These are phyloP conservation scores for Trichoderma sp. DNA, from an alignment of 2,329 filamentous ascomycete genomes.

Conservation along the genomic window DNA sequence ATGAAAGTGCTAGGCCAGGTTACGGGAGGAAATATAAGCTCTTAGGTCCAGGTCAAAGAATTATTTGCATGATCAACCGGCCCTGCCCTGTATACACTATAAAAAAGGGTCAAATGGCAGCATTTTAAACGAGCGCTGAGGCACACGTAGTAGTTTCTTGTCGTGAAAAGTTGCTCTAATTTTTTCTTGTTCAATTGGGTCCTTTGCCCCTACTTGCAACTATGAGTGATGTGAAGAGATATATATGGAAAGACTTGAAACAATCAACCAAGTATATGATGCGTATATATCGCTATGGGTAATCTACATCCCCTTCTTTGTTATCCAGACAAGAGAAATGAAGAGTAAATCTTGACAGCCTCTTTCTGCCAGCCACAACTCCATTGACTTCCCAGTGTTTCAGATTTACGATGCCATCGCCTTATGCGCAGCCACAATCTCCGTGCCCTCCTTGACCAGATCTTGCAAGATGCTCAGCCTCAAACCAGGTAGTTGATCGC, in stretches of 20 bases:
- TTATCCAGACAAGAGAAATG: background rate
- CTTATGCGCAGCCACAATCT: constrained; percentile 41
- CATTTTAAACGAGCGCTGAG: constrained; percentile 24
- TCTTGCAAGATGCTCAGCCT: constrained; percentile 47
- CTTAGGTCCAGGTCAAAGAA: constrained; percentile 45
- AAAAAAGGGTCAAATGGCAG: constrained; percentile 35
- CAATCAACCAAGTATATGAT: background rate
- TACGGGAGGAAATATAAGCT: constrained; percentile 41
- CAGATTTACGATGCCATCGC: background rate
- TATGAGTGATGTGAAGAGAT: background rate
- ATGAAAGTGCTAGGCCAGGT: constrained; percentile 38
- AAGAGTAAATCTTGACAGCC: background rate
- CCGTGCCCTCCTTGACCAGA: constrained; percentile 53
- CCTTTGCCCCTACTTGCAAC: background rate
- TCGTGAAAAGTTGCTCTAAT: constrained; percentile 22
- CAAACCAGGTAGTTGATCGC: constrained; percentile 42
- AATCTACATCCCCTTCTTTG: no score
- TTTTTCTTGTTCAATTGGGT: background rate
- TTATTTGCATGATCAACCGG: constrained; percentile 45
- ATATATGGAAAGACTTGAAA: background rate
- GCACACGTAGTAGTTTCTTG: constrained; percentile 9
- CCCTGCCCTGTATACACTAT: constrained; percentile 38
- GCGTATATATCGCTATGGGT: background rate
- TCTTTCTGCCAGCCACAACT: background rate
- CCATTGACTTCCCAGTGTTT: background rate